Conservation (phyloP, 2,329 filamentous ascomycete species). For the Harringtonia lauricola region DNA sequence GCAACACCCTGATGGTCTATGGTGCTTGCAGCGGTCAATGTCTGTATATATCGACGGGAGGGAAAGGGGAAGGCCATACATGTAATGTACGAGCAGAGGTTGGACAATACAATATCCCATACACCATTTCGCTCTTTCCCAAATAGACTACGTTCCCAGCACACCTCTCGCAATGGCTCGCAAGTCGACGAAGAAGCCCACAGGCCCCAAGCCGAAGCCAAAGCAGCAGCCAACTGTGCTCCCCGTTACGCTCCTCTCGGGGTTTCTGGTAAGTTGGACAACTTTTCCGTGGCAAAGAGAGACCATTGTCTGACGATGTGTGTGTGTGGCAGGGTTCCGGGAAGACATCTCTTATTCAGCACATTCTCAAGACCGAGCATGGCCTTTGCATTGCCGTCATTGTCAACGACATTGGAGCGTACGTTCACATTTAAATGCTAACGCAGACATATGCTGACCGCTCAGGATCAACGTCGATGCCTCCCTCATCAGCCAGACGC, state of each 20-base stretch:
- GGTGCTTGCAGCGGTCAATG: too few relatives aligned
- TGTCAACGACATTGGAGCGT: constrained; percentile 61
- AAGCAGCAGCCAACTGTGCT: constrained; percentile 14
- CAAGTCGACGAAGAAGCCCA: too few relatives aligned
- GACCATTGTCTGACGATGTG: background rate
- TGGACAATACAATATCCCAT: too few relatives aligned
- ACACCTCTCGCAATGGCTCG: too few relatives aligned
- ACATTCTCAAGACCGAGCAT: constrained; percentile 57
- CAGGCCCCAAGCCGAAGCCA: too few relatives aligned
- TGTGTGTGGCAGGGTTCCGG: constrained; percentile 39
- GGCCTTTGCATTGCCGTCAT: constrained; percentile 60
- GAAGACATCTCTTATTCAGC: constrained; percentile 59
- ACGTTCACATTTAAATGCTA: constrained; percentile 11
- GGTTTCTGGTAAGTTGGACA: constrained; percentile 30
- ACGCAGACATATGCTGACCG: background rate
- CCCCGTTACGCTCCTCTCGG: constrained; percentile 49
- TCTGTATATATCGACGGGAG: too few relatives aligned
- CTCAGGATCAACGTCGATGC: constrained; percentile 53
- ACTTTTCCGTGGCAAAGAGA: background rate
- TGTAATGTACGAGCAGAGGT: too few relatives aligned
- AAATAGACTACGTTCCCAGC: too few relatives aligned
- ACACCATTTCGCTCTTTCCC: too few relatives aligned
- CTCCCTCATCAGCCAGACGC: constrained; percentile 43
- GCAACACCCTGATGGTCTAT: too few relatives aligned
- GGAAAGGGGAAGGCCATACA: too few relatives aligned